Evolutionary conservation across 2,329 filamentous ascomycete genomes (phyloP).

Genomic region (Cercospora berteroae): DNA sequence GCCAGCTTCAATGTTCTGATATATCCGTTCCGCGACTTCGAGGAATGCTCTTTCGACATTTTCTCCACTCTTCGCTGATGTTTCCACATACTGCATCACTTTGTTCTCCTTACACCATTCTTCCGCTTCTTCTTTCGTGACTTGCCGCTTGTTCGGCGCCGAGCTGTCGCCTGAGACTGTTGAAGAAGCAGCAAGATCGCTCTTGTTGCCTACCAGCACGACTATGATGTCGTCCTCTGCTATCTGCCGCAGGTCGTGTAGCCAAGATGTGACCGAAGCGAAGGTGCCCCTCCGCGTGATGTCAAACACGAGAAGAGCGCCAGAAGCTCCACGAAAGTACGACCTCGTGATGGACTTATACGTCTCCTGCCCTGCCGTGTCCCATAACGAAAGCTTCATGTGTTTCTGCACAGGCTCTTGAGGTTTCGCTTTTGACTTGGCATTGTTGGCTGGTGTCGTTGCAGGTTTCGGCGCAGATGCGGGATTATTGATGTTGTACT

Average conservation of each 20-base stretch:
- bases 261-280: slow-evolving; percentile 84
- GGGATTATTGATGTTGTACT: slow-evolving; percentile 55
- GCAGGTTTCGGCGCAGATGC: slow-evolving; percentile 26
- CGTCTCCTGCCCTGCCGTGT: slow-evolving; percentile 93
- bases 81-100: slow-evolving; percentile 92
- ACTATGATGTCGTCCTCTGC: slow-evolving; percentile 95
- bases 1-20: slow-evolving; percentile 92
- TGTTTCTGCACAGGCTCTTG: slow-evolving; percentile 58
- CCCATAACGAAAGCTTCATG: slow-evolving; percentile 95
- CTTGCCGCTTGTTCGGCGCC: slow-evolving; percentile 67
- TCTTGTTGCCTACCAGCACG: slow-evolving; percentile 92
- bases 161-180: slow-evolving; percentile 37
- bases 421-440: slow-evolving; percentile 39
- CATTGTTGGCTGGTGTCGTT: slow-evolving; percentile 13
- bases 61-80: slow-evolving; percentile 90
- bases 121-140: slow-evolving; percentile 78
- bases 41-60: slow-evolving; percentile 92
- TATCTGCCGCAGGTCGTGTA: slow-evolving; percentile 89
- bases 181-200: slow-evolving; percentile 64
- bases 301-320: slow-evolving; percentile 87
- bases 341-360: slow-evolving; percentile 95
- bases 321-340: slow-evolving; percentile 81
- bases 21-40: slow-evolving; percentile 91
- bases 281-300: slow-evolving; percentile 85
- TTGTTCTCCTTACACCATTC: slow-evolving; percentile 85